A percentile compares a stretch with the other conserved stretches of the same genome.
These are phyloP conservation scores for Syzygium grande DNA, from an alignment of 345 rosid genomes.

Conservation along the genomic window DNA sequence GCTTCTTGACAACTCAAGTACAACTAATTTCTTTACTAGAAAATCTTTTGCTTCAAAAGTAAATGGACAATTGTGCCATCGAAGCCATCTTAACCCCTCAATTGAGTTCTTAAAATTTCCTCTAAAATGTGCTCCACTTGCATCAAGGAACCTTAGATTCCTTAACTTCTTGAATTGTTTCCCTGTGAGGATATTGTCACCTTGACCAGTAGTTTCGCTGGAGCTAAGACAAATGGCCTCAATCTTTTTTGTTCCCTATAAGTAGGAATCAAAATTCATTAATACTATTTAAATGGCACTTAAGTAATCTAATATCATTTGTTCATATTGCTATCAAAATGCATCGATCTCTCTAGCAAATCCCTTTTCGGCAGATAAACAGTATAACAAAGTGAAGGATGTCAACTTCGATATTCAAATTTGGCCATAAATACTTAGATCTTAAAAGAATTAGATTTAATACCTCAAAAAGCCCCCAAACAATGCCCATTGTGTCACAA, in stretches of 20 bases:
- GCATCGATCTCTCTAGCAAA: background rate
- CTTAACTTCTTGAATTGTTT: background rate
- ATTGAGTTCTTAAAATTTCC: background rate
- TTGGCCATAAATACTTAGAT: background rate
- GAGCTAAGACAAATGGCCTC: background rate
- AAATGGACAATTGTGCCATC: background rate
- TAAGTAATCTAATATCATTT: background rate
- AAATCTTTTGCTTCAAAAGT: background rate
- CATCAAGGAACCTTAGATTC: background rate
- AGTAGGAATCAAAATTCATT: background rate
- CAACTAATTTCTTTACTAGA: background rate
- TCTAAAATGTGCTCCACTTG: background rate
- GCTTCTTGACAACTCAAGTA: background rate
- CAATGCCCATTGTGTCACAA: too few relatives aligned
- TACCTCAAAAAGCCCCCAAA: too few relatives aligned
- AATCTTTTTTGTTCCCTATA: background rate
- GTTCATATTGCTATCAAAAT: background rate
- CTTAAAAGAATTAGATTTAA: background rate
- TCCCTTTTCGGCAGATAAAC: background rate
- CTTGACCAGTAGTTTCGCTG: background rate
- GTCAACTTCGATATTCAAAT: background rate
- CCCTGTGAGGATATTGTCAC: rapidly evolving
- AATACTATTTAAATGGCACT: background rate
- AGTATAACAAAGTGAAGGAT: background rate
- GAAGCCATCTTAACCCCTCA: background rate